Evolutionary conservation across 176 grass and related monocot species (phyloP).

Genomic region (maize (Zea mays)): DNA sequence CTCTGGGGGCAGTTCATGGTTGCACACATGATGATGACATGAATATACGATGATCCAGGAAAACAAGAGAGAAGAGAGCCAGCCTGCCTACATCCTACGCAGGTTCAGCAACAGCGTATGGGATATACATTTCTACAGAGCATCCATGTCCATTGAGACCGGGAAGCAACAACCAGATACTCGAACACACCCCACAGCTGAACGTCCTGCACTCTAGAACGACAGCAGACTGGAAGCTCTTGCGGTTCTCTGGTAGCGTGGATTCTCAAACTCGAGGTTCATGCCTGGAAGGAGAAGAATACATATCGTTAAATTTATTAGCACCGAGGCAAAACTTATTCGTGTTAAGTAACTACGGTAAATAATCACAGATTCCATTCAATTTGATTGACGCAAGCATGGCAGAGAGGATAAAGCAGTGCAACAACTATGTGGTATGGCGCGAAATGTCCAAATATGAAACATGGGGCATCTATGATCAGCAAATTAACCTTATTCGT

Average conservation of each 20-base stretch:
- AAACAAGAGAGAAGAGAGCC: background rate
- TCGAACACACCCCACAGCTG: background rate
- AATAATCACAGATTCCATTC: background rate
- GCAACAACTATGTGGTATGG: background rate
- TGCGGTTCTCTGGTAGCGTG: slow-evolving; percentile 10
- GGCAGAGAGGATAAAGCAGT: background rate
- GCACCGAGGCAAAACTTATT: background rate
- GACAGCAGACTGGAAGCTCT: background rate
- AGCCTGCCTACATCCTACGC: slow-evolving; percentile 8
- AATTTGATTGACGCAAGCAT: background rate
- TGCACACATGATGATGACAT: background rate
- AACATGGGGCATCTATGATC: background rate
- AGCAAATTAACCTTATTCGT: background rate
- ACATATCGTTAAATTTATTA: background rate
- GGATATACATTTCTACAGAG: slow-evolving; percentile 37
- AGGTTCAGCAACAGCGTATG: slow-evolving; percentile 9
- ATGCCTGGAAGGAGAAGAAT: slow-evolving; percentile 34
- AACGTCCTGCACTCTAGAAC: background rate
- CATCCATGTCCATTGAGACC: background rate
- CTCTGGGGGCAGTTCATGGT: slow-evolving; percentile 7
- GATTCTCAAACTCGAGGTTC: slow-evolving; percentile 6
- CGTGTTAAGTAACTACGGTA: background rate
- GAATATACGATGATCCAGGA: background rate
- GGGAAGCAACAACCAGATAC: slow-evolving; percentile 6
- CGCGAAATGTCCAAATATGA: background rate